A percentile compares a stretch with the other conserved stretches of the same genome.
Conservation (phyloP, 345 rosid genomes). For the Eucalyptus regnans region DNA sequence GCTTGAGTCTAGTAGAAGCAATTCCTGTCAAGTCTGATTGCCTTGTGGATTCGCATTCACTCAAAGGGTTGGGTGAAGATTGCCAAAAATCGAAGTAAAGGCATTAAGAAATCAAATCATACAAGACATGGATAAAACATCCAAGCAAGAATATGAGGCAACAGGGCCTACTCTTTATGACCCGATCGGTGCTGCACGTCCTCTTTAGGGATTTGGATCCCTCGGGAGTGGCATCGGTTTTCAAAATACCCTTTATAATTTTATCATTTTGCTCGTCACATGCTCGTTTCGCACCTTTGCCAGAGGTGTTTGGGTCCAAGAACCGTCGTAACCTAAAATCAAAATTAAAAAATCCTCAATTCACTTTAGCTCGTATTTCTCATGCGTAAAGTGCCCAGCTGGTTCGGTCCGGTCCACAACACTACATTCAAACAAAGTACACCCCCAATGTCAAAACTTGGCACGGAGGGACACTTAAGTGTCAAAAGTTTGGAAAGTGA, state of each 20-base stretch:
- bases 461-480: too few species aligned
- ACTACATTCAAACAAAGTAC: too few species aligned
- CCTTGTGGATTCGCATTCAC: neutral
- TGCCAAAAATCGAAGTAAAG: neutral
- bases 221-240: neutral
- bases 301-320: accelerated
- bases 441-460: too few species aligned
- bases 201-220: neutral
- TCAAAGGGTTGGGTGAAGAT: neutral
- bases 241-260: neutral
- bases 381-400: accelerated
- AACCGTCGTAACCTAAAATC: neutral
- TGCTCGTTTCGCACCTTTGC: neutral
- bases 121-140: neutral
- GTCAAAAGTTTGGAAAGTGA: too few species aligned
- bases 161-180: neutral
- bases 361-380: neutral
- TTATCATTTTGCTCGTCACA: neutral
- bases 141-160: neutral
- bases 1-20: neutral
- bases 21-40: neutral
- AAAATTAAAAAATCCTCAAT: neutral
- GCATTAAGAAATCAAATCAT: neutral
- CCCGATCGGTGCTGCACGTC: neutral
- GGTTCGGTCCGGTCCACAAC: neutral